Conservation (phyloP, 352 stramenopile genomes). For the Phytophthora pseudosyringae region DNA sequence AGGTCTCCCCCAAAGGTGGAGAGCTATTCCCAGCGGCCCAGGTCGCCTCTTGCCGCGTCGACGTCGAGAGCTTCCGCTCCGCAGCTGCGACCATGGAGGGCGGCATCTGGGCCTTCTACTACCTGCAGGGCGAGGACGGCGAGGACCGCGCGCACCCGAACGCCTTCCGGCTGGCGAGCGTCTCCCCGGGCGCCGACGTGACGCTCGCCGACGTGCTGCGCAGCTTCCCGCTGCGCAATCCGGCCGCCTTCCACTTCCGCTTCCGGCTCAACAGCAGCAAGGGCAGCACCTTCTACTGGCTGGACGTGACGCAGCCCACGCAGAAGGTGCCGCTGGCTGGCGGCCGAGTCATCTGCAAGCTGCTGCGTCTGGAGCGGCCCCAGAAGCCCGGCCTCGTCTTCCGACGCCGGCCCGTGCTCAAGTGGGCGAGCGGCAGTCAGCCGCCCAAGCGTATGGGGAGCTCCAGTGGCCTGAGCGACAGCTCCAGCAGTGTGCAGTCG, state of each 20-base stretch:
- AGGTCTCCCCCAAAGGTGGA: conserved; percentile 8
- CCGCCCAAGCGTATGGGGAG: conserved; percentile 30
- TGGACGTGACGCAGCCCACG: conserved; percentile 61
- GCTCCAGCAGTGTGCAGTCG: conserved; percentile 28
- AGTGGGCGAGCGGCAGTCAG: conserved; percentile 49
- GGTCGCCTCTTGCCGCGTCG: conserved; percentile 16
- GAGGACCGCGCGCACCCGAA: conserved; percentile 87
- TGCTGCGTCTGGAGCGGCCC: conserved; percentile 71
- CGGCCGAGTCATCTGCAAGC: conserved; percentile 84
- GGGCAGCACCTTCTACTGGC: conserved; percentile 78
- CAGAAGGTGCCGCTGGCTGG: conserved; percentile 80
- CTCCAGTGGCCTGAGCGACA: conserved; percentile 25
- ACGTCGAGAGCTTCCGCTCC: conserved; percentile 4
- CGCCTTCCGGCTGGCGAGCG: conserved; percentile 55
- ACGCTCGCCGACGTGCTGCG: conserved; percentile 75
- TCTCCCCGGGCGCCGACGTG: conserved; percentile 45
- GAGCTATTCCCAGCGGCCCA: conserved; percentile 16
- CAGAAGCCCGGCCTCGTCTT: conserved; percentile 71
- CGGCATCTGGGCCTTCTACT: conserved; percentile 87
- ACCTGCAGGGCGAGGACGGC: conserved; percentile 87
- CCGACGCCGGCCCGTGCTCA: conserved; percentile 74
- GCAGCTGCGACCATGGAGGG: conserved; percentile 23
- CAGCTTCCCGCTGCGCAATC: conserved; percentile 65
- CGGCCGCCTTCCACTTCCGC: conserved; percentile 78
- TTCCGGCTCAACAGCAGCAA: conserved; percentile 79